Base-by-base conservation (phyloP, 2,329 filamentous ascomycete species). In the Myriosclerotinia scirpicola region DNA sequence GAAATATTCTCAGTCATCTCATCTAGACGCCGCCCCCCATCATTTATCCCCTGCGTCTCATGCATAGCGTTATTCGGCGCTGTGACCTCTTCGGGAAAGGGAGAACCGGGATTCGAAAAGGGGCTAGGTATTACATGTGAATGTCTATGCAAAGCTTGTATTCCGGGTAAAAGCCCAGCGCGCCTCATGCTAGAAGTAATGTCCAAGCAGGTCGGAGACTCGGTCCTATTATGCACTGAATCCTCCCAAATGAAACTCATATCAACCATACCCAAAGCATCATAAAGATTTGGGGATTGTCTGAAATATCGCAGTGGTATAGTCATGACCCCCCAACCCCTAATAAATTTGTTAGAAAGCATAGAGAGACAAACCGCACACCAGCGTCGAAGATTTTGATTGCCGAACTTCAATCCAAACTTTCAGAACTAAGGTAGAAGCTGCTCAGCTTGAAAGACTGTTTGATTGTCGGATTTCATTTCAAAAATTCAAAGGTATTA, bases 251-350 rank as follows among this genome's bases (percentile, higher is more conserved):
- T 48, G 38, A 11, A 17, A 5, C 56, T 50, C 17, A 63, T n/a
- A 53, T 65, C 34, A 12, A 50, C 20, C 46, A 48, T 50, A 8
- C 65, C 66, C n/a, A 68, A 56, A 53, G 67, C 58, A 38, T 69
- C 69, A 66, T 69, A 62, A 64, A 66, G 56, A 58, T 44, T 64
- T 7, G 55, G 67, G 15, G 60, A 36, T 4, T 5, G 60, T 62
- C 68, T 71, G 54, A 75, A 74, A 50, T 65, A 67, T 11, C 53
- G 40, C n/a, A 68, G 42, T 22, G 71, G 73, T 38, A 76, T 63
- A 38, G 70, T 66, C 14, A 75, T 30, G 20, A 75, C 68, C 3
- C 73, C 74, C 75, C 74, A 76, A 12, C 72, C 73, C 70, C 70
- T 73, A 42, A 17, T 3, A 34, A 3, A 1, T 3, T 50, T 15